phyloP scores from a whole-genome alignment of 352 stramenopile species.

The Phytophthora foliorum region DNA sequence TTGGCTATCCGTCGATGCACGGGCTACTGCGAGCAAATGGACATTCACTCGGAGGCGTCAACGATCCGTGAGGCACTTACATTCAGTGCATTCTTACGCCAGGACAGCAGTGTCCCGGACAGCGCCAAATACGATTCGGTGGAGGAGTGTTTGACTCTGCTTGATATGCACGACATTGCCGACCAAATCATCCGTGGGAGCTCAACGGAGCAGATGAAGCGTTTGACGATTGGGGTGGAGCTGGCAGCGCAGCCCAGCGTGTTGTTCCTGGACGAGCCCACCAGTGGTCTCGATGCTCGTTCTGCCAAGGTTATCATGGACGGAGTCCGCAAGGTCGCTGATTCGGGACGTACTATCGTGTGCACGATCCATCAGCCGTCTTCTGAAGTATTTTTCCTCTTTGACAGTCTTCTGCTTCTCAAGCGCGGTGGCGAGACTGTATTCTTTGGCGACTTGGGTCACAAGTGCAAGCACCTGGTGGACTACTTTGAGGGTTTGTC shows the following conservation, averaged over 20 bases:
- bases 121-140: conserved; percentile 49
- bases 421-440: conserved; percentile 59
- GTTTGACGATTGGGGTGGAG: conserved; percentile 87
- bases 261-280: conserved; percentile 80
- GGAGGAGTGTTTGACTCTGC: conserved; percentile 45
- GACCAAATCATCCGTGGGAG: conserved; percentile 50
- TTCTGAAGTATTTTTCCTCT: conserved; percentile 43
- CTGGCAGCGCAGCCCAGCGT: conserved; percentile 83
- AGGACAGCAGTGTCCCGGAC: conserved; percentile 39
- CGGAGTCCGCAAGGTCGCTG: conserved; percentile 59
- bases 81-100: conserved; percentile 33
- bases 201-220: conserved; percentile 58
- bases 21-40: conserved; percentile 76
- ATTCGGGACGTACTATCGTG: conserved; percentile 72
- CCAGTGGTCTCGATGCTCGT: conserved; percentile 54
- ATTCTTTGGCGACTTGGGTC: conserved; percentile 74
- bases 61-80: conserved; percentile 77
- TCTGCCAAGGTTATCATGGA: conserved; percentile 79
- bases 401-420: conserved; percentile 87
- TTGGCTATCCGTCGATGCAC: conserved; percentile 50
- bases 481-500: conserved; percentile 56
- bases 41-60: conserved; percentile 79
- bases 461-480: conserved; percentile 51
- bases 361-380: conserved; percentile 53
- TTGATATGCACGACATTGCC: conserved; percentile 50